These are phyloP conservation scores for Astrocystis sublimbata DNA, from an alignment of 495 filamentous ascomycete genomes.

Conservation along the genomic window DNA sequence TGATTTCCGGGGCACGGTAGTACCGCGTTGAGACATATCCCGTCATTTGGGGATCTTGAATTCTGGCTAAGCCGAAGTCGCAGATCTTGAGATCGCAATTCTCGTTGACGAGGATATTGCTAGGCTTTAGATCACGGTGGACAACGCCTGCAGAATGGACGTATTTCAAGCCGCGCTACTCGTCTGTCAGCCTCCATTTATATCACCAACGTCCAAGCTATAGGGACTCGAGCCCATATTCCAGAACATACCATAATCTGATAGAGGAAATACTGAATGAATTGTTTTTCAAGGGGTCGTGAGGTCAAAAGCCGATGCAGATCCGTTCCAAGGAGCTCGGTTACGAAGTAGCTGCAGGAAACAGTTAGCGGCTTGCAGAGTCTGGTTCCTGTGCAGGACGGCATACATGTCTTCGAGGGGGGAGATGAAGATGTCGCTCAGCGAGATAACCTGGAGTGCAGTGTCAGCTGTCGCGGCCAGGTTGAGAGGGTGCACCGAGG, in stretches of 20 bases:
- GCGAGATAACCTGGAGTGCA: constrained; percentile 77
- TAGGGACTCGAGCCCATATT: neutral
- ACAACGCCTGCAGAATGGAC: constrained; percentile 98
- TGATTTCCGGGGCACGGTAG: constrained; percentile 98
- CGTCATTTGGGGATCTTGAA: constrained; percentile 99
- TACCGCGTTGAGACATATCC: constrained; percentile 98
- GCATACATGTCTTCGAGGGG: constrained; percentile 96
- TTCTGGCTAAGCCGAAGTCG: constrained; percentile 95
- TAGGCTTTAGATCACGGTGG: constrained; percentile 95
- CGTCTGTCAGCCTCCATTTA: constrained; percentile 35
- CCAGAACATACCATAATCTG: constrained; percentile 78
- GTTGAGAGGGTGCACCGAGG: neutral
- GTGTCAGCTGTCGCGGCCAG: constrained; percentile 5
- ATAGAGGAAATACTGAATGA: constrained; percentile 99
- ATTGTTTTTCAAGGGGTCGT: constrained; percentile 95
- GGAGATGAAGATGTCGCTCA: constrained; percentile 99
- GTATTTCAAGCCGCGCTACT: constrained; percentile 93
- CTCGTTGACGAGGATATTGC: constrained; percentile 98
- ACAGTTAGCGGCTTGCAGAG: constrained; percentile 29
- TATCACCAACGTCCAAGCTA: neutral
- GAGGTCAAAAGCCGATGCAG: constrained; percentile 94
- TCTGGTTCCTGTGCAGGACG: neutral
- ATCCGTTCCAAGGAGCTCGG: constrained; percentile 94
- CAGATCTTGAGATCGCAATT: constrained; percentile 99
- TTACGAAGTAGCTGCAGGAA: constrained; percentile 83